Conservation (phyloP, 2,329 filamentous ascomycete genomes). For the Alternaria gansuensis region DNA sequence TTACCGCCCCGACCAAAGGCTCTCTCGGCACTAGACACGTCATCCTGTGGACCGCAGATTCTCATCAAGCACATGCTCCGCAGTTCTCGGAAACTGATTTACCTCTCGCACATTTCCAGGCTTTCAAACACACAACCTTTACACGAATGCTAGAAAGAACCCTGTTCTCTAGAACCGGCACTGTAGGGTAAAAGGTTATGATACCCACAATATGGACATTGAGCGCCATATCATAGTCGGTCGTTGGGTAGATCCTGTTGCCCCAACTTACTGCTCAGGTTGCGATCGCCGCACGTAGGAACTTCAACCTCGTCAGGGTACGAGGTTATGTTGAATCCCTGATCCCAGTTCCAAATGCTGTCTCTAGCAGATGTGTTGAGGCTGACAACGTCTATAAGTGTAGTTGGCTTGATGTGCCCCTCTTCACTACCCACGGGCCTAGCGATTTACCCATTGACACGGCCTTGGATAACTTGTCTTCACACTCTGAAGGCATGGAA, state of each 20-base stretch:
- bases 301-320: background rate
- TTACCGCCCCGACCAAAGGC: background rate
- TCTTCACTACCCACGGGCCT: background rate
- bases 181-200: background rate
- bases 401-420: background rate
- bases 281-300: background rate
- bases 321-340: background rate
- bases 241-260: background rate
- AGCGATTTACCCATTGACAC: conserved; percentile 1
- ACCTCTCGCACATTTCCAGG: background rate
- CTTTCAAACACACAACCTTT: conserved; percentile 7
- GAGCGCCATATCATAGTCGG: conserved; percentile 2
- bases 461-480: background rate
- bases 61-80: conserved; percentile 4
- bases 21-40: conserved; percentile 3
- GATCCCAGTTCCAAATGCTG: background rate
- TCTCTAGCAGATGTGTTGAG: background rate
- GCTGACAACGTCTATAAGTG: background rate
- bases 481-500: background rate
- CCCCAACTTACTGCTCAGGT: conserved; percentile 4
- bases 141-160: background rate
- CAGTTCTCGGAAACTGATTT: conserved; percentile 3
- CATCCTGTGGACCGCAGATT: background rate
- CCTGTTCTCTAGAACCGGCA: background rate
- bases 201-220: conserved; percentile 5